Evolutionary conservation across 257 asterid genomes (phyloP), one percentile per base, ranked within the genome.

Genomic region (Buddleja alternifolia): DNA sequence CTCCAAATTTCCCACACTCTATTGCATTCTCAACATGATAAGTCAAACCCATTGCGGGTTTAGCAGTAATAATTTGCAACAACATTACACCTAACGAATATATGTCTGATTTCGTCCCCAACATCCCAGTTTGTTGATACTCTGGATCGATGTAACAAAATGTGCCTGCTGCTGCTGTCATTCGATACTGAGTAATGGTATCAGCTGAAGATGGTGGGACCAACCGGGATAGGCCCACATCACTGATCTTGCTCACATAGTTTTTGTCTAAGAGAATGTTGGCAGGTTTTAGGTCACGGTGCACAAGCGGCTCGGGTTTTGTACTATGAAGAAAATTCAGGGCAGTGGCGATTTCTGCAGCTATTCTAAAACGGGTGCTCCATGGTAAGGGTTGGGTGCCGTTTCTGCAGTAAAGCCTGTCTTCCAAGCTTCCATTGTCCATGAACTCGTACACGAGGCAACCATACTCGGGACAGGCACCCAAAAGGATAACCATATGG

Each of bases 141-240:
- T 93, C 96, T 0, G 99, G 99, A 57, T 93, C 99, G 10, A 93
- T 93, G 85, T 93, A 93, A 75, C 97, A 93, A 62, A 93, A 89
- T n/a, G 99, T 93, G 67, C 96, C 99, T 21, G 95, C 96, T 40
- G 99, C 96, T 63, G 96, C 88, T 14, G 99, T 93, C 92, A 88
- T 79, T 76, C 77, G 88, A 66, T 78, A 85, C 74, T 93, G 89
- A 21, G 93, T 90, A 17, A 78, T 74, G n/a, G 67, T 72, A 48
- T 81, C 96, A 0, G 90, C 93, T 7, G 80, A 68, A 14, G 87
- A 37, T 0, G 84, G 81, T 36, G 97, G 97, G 46, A 93, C 95
- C 34, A 93, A 79, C 75, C 97, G 80, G 73, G 90, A 78, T 24
- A 93, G 82, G 42, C 97, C 99, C 12, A 93, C 97, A 44, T 93